A percentile compares a stretch with the other conserved stretches of the same genome.
phyloP scores from a whole-genome alignment of 306 rosid species.

The cucumber (Cucumis sativus) region DNA sequence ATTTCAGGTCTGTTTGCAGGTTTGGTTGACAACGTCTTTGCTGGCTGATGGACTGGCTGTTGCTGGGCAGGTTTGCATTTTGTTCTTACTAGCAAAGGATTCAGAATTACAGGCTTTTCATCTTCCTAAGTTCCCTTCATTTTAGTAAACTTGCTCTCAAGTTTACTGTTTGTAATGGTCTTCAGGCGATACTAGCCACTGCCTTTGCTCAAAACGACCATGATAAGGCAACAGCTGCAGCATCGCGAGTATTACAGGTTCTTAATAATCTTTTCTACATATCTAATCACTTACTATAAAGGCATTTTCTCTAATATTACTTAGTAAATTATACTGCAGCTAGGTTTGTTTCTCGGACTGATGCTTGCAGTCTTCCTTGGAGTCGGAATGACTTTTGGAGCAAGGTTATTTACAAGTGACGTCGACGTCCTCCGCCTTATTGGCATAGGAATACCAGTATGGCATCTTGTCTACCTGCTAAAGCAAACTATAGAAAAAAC shows the following conservation, averaged over 20 bases:
- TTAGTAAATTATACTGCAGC: constrained; percentile 28
- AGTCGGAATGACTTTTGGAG: constrained; percentile 65
- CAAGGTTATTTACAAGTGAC: constrained; percentile 60
- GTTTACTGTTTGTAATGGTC: neutral
- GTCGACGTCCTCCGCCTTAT: constrained; percentile 55
- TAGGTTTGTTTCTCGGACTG: constrained; percentile 73
- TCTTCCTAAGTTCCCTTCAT: neutral
- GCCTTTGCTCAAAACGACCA: constrained; percentile 81
- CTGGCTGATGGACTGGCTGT: constrained; percentile 95
- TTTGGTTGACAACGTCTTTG: constrained; percentile 91
- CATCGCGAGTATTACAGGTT: constrained; percentile 79
- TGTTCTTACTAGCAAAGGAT: neutral
- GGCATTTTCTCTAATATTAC: neutral
- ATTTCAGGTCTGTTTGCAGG: constrained; percentile 88
- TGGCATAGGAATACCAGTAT: constrained; percentile 67
- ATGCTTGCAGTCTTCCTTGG: constrained; percentile 60
- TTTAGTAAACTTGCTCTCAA: neutral
- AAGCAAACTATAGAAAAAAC: neutral
- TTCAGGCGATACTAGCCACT: constrained; percentile 85
- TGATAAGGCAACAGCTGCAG: constrained; percentile 56
- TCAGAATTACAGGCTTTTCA: neutral
- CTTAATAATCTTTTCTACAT: neutral
- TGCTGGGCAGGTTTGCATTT: constrained; percentile 74
- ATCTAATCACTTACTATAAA: neutral
- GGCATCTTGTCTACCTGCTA: constrained; percentile 8